Evolutionary conservation across 1,139 yeast species (phyloP), one percentile per base, ranked within the genome.

Genomic region (Nakaseomyces glabratus): DNA sequence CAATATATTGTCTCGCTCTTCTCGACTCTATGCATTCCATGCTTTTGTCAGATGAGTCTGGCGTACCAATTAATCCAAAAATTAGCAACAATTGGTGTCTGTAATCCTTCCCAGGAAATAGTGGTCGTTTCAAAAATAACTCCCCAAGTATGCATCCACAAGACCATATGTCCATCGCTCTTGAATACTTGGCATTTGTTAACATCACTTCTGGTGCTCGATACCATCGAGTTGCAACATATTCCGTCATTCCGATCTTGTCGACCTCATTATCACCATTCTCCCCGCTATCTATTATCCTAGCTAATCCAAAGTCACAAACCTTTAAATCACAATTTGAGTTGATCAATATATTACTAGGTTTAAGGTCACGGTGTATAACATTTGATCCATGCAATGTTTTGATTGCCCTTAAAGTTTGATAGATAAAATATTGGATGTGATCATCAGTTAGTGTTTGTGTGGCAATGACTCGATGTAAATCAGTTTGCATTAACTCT

Each of bases 161-260:
- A 2, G 94, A 80, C 98, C 98, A 90, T 42, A 88, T 77, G 60
- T 90, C 98, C 50, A 90, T 88, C 12, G 96, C 95, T 40, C 88
- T 82, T 18, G 95, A 82, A 61, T 90, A 90, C 54, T 82, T 88
- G 42, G 88, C 90, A 51, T 86, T 81, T 1, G 96, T 84, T 36
- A 90, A 68, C 97, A 88, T 88, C 55, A 88, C 88, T 54, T 88
- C 97, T 0, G 97, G 97, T 1, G 97, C 97, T 35, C 97, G 66
- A 60, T 88, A 88, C 97, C 97, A 88, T 49, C 97, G 66, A 4
- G 98, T 90, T 6, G 97, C 97, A 35, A 90, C 97, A 56, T 90
- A 90, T 60, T 90, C 97, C 3, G 98, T 90, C 82, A 90, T 71
- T 56, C 28, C 88, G 32, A 39, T 36, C 66, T 66, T 42, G 69